Base-by-base conservation (phyloP, 371 early-diverging fungal species). In the Zancudomyces culisetae region DNA sequence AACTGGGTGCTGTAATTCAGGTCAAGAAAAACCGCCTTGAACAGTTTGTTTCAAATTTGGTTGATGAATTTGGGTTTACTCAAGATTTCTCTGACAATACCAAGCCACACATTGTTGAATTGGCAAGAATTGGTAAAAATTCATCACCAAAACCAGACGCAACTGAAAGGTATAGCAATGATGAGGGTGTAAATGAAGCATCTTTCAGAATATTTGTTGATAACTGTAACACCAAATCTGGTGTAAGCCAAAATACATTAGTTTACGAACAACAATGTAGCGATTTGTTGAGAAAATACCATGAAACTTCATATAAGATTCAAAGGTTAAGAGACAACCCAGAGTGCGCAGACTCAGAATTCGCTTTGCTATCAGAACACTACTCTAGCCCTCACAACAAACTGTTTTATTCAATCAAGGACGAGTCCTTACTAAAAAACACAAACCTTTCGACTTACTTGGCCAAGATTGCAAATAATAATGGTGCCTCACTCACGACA, bases 1-100 rank as follows among this genome's bases (percentile, higher is more conserved):
- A 96, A 66, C 75, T 96, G 29, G 97, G 97, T 66, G 91, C 80
- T 24, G 93, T 91, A 3, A 68, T 96, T 30, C 93, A 96, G 66
- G 79, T 91, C 6, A 72, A 76, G 42, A 64, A 70, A 28, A 49
- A 64, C 8, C 76, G 81, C 41, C 60, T 80, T 2, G 53, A 51
- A 0, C 53, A 55, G n/a, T n/a, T n/a, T n/a, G n/a, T n/a, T n/a
- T n/a, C n/a, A n/a, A 60, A 60, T 39, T 77, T 77, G 28, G 65
- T 88, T 13, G 46, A 46, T 46, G n/a, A n/a, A n/a, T n/a, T n/a
- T n/a, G n/a, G n/a, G n/a, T n/a, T n/a, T n/a, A n/a, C n/a, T n/a
- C n/a, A n/a, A n/a, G n/a, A n/a, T n/a, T n/a, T n/a, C n/a, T n/a
- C n/a, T n/a, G n/a, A n/a, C n/a, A n/a, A n/a, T n/a, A n/a, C n/a